Evolutionary conservation across 2,329 filamentous ascomycete genomes (phyloP), one percentile per base, ranked within the genome.

Genomic region (Aspergillus melleus): DNA sequence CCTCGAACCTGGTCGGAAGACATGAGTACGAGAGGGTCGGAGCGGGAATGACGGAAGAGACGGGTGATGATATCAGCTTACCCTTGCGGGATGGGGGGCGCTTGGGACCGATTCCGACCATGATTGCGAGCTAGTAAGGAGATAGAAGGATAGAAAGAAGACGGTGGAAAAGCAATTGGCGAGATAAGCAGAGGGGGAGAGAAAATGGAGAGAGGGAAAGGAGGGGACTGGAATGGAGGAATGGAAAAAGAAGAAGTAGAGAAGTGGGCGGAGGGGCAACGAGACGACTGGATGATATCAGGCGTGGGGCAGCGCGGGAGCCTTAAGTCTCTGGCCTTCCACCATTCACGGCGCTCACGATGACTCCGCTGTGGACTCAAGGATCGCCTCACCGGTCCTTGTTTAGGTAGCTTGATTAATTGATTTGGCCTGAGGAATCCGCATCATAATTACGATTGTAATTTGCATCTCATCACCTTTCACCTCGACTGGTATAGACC

Each of bases 71-170:
- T 49, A 53, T 47, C 50, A 55, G 54, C 86, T 76, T 85, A 90
- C 90, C 90, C 85, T 90, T 91, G 72, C 88, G 86, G 78, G 86
- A 88, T 47, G 86, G 87, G 64, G 83, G 82, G 72, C 82, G 84
- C 75, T 85, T 86, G 64, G 87, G 84, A 72, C 86, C 85, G 62
- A 88, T 69, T 70, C 84, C 84, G 67, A 88, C 86, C 88, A 90
- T 90, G 53, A 70, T 83, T 76, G 70, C 71, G 30, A 51, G 60
- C 49, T 19, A 29, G 36, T 56, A 2, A 54, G 51, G 5, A 46
- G 16, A 36, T 44, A 51, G 39, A 49, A 54, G 49, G 54, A 44
- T 30, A 47, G 47, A 29, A 29, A 29, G 26, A 29, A 29, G 26
- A 29, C 26, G 26, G 9, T 29, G 26, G 26, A 36, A 49, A 52